Conservation (phyloP, 2,329 filamentous ascomycete species). For the Cladophialophora immunda region DNA sequence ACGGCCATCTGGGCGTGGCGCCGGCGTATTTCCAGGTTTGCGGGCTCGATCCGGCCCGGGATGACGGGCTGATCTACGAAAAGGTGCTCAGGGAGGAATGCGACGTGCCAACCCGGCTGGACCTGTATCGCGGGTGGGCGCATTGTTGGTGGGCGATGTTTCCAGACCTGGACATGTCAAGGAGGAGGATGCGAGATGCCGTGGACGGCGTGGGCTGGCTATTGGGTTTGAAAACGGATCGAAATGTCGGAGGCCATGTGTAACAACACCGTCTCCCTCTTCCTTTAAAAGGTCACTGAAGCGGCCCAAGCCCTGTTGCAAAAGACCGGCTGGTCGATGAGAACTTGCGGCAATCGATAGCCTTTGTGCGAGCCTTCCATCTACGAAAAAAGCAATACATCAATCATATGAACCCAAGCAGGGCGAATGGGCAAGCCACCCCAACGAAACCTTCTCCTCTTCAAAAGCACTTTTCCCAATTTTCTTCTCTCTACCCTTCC, state of each 20-base stretch:
- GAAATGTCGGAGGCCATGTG: neutral
- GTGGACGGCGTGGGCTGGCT: constrained; percentile 35
- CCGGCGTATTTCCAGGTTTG: constrained; percentile 60
- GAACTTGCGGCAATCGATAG: too few relatives aligned
- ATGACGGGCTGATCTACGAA: constrained; percentile 64
- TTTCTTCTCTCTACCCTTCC: neutral
- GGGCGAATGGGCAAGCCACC: too few relatives aligned
- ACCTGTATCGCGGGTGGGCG: constrained; percentile 54
- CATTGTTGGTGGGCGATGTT: constrained; percentile 45
- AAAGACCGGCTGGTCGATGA: too few relatives aligned
- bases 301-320: too few relatives aligned
- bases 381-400: too few relatives aligned
- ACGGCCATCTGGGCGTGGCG: constrained; percentile 27
- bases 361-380: too few relatives aligned
- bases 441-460: neutral
- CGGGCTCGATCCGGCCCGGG: constrained; percentile 61
- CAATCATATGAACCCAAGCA: too few relatives aligned
- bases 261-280: too few relatives aligned
- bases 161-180: constrained; percentile 34
- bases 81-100: constrained; percentile 55
- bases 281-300: too few relatives aligned
- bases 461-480: neutral
- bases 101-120: constrained; percentile 54
- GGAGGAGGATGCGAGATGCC: constrained; percentile 27
- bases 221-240: constrained; percentile 8